Evolutionary conservation across 805 yeast genomes (phyloP), one percentile per base, ranked within the genome.

Genomic region (Pichia ethanolica): DNA sequence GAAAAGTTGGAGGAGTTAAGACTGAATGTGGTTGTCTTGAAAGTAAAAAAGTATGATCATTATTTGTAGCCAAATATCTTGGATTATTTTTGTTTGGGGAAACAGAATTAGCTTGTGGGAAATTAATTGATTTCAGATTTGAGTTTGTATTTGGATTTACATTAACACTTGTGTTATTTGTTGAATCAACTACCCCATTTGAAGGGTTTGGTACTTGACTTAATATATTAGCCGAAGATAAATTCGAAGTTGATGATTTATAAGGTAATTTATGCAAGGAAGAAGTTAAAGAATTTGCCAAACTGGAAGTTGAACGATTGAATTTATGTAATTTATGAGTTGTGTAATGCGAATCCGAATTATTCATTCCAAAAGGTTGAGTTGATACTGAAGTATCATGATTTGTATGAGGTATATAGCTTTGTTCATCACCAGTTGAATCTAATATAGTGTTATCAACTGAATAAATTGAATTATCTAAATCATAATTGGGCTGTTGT

Each of bases 21-120:
- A 27, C 20, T 37, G 38, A 7, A 11, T 35, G 33, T 40, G n/a
- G 36, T 26, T 13, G 7, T 11, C 27, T 33, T 2, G 45, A 12
- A 11, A 42, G 4, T 13, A 30, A 11, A n/a, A 49, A 45, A 2
- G 52, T 45, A 20, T 49, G 52, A 33, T 49, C 46, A 35, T 45
- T 45, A 37, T 37, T 45, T 5, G 52, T 49, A 8, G 52, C 49
- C 13, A 45, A 32, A 20, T 42, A 45, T 35, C 52, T 49, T 14
- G 36, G 4, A 13, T 37, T 45, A 12, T 32, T 1, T 34, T 49
- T 49, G 27, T 45, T 45, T 5, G 52, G 52, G 12, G 52, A 49
- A 1, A 35, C 3, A 44, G 39, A 14, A 28, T 20, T 6, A 20
- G 8, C 3, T 6, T 25, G 42, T 12, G 11, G 4, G 28, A 12